These are phyloP conservation scores for Fonsecaea pedrosoi DNA, from an alignment of 2,329 filamentous ascomycete species.

Conservation along the genomic window DNA sequence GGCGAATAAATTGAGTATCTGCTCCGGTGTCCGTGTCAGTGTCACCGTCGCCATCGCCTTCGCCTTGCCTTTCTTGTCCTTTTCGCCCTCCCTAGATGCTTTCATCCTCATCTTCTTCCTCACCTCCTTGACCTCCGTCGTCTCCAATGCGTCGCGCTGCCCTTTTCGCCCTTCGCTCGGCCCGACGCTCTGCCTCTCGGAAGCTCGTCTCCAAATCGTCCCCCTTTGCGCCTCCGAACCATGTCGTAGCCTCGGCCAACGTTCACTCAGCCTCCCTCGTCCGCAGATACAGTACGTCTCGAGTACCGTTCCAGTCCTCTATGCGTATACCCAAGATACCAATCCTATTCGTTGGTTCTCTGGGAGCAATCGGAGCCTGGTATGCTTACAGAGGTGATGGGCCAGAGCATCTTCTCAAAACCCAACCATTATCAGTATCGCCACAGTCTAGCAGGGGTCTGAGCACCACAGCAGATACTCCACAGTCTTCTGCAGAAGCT, in stretches of 20 bases:
- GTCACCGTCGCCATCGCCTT: neutral
- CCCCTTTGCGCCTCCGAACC: conserved; percentile 48
- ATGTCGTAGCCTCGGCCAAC: conserved; percentile 45
- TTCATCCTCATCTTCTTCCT: conserved; percentile 17
- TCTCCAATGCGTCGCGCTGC: conserved; percentile 56
- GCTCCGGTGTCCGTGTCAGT: neutral
- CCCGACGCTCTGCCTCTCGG: conserved; percentile 54
- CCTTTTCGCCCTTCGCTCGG: conserved; percentile 55
- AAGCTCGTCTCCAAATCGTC: conserved; percentile 46
- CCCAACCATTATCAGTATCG: conserved; percentile 37
- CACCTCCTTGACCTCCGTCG: conserved; percentile 21
- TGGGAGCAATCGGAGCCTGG: conserved; percentile 58
- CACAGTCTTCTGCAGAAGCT: conserved; percentile 32
- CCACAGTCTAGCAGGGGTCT: conserved; percentile 31
- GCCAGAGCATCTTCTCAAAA: conserved; percentile 31
- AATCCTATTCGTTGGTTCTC: conserved; percentile 55
- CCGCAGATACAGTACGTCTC: conserved; percentile 47
- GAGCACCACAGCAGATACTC: conserved; percentile 31
- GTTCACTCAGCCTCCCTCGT: conserved; percentile 42
- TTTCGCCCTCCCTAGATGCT: conserved; percentile 17
- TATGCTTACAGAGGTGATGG: conserved; percentile 54
- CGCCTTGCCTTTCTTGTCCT: conserved; percentile 1
- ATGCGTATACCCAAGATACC: conserved; percentile 59
- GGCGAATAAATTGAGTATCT: conserved; percentile 9
- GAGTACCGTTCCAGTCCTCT: conserved; percentile 50